Evolutionary conservation across 805 yeast genomes (phyloP).

Genomic region (Lachancea dasiensis): DNA sequence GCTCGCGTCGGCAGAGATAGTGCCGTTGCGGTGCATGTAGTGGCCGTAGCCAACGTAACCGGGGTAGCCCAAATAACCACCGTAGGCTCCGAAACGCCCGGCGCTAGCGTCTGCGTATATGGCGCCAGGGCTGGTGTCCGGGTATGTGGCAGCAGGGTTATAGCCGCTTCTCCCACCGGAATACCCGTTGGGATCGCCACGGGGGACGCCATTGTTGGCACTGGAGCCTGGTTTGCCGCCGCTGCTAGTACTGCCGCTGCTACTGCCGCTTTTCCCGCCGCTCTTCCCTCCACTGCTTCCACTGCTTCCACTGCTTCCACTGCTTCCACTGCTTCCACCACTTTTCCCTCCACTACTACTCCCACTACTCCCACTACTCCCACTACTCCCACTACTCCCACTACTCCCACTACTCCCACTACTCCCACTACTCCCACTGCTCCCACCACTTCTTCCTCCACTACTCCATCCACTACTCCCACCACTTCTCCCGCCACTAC

Average conservation of each 20-base stretch:
- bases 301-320: conserved; percentile 10
- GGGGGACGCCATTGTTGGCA: neutral
- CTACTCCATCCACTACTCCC: conserved; percentile 3
- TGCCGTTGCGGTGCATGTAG: neutral
- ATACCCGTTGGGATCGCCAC: neutral
- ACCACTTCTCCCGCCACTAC: neutral
- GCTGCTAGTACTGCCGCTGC: conserved; percentile 6
- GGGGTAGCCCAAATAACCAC: conserved; percentile 1
- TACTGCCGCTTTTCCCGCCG: conserved; percentile 2
- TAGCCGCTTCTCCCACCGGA: conserved; percentile 5
- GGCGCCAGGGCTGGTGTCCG: neutral
- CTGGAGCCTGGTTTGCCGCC: conserved; percentile 7
- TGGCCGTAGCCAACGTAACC: conserved; percentile 2
- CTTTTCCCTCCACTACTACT: conserved; percentile 5
- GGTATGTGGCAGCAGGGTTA: neutral
- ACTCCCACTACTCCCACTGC: conserved; percentile 1
- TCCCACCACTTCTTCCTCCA: conserved; percentile 4
- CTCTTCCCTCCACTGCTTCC: conserved; percentile 1
- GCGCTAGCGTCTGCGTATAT: neutral
- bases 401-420: conserved; percentile 6
- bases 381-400: neutral
- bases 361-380: conserved; percentile 9
- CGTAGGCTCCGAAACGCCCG: neutral
- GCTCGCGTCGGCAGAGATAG: neutral
- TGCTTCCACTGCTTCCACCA: conserved; percentile 1